Base-by-base conservation (phyloP, 129 eudicot genomes). In the Ambrosia artemisiifolia region DNA sequence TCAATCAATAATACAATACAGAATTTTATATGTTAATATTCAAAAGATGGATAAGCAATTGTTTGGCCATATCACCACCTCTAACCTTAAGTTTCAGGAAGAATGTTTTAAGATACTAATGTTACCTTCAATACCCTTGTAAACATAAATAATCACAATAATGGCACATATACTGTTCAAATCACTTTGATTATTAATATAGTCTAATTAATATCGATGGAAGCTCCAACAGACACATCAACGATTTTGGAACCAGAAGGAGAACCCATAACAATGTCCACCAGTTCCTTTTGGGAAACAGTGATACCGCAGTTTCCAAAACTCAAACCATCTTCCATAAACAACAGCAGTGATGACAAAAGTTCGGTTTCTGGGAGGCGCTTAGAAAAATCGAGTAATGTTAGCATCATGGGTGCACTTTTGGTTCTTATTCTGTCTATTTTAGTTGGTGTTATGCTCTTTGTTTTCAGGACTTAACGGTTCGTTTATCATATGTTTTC, bases 171-270 rank as follows among this genome's bases (percentile, higher is more conserved):
- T 24, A 24, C 28, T 24, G 28, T 24, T 24, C 28, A 24, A 24
- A 24, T 24, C 1, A 24, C 1, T 24, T 24, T 0, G 28, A 24
- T 24, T 24, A 24, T 24, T 24, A 24, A 24, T 24, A 24, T 24
- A 24, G 28, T 24, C 0, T 24, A 24, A 24, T 24, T 62, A 46
- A 34, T 90, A 84, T 87, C 93, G 0, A 71, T 86, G 84, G 96
- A 85, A 63, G 78, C 85, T 62, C 88, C 91, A 54, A 70, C 67
- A 9, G 88, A 83, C 55, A 49, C 73, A 49, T 80, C 92, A 30
- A 76, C 35, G 59, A 81, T 95, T 64, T 68, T 88, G 84, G 91
- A 88, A 75, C 94, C 82, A 12, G 97, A 90, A 85, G 75, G 82
- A 63, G 89, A 88, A 76, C 76, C 88, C 75, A 33, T 75, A 33